Conservation (phyloP, 148 eudicot genomes). For the Rhododendron williamsianum region DNA sequence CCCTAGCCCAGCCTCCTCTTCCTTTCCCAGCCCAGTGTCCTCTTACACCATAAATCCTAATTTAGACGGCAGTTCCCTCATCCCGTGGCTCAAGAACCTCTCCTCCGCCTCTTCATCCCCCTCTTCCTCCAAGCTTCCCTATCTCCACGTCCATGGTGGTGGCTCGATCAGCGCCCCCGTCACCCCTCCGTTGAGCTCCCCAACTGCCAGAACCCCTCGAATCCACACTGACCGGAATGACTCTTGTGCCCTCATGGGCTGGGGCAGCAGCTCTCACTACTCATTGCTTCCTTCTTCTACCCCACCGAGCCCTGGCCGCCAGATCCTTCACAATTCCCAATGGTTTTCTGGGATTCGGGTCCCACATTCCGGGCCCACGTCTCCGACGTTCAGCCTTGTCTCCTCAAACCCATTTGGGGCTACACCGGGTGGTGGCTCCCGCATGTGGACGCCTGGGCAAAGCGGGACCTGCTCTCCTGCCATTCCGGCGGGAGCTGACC, state of each 20-base stretch:
- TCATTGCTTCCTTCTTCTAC: constrained; percentile 42
- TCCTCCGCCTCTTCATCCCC: constrained; percentile 48
- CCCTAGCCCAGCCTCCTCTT: constrained; percentile 59
- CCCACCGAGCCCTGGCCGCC: constrained; percentile 60
- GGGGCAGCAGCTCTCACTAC: constrained; percentile 29
- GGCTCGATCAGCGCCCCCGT: constrained; percentile 82
- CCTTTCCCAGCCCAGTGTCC: constrained; percentile 64
- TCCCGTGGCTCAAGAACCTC: constrained; percentile 74
- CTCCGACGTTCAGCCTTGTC: constrained; percentile 68
- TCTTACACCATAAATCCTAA: constrained; percentile 36
- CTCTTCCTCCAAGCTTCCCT: constrained; percentile 43
- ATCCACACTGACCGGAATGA: constrained; percentile 26
- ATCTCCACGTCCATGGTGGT: constrained; percentile 27
- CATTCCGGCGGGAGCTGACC: constrained; percentile 43
- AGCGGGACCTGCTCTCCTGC: constrained; percentile 87
- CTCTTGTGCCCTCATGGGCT: constrained; percentile 16
- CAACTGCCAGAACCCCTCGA: constrained; percentile 45
- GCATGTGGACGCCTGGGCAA: constrained; percentile 63
- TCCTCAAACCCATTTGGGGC: constrained; percentile 52
- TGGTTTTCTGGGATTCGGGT: constrained; percentile 43
- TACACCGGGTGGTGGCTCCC: constrained; percentile 33
- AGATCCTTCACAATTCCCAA: constrained; percentile 29
- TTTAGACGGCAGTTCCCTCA: constrained; percentile 52
- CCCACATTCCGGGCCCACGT: constrained; percentile 37
- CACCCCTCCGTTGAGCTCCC: constrained; percentile 65